Conservation (phyloP, 1,284 basidiomycete genomes). For the Fomitiporia mediterranea region DNA sequence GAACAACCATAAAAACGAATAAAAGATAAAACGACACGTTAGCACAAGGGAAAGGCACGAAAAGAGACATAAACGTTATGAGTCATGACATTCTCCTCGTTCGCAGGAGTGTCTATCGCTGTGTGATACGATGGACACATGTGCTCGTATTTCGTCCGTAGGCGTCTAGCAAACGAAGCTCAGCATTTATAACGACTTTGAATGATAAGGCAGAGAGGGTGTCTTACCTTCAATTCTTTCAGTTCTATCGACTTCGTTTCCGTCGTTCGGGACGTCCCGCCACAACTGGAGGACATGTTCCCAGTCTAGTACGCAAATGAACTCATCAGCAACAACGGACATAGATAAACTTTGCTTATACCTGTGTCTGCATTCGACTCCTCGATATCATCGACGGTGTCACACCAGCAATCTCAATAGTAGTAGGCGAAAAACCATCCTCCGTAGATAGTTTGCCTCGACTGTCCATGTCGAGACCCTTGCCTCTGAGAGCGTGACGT, state of each 20-base stretch:
- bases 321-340: background rate
- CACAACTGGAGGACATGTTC: background rate
- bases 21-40: no score
- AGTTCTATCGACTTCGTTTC: constrained; percentile 5
- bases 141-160: background rate
- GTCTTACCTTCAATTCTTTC: constrained; percentile 3
- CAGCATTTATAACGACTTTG: no score
- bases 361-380: constrained; percentile 5
- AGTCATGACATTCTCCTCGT: no score
- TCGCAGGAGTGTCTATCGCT: background rate
- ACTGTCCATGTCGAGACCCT: constrained; percentile 23
- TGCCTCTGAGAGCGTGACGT: constrained; percentile 32
- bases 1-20: no score
- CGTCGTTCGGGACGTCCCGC: background rate
- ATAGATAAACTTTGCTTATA: background rate
- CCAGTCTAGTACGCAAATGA: background rate
- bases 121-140: background rate
- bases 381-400: constrained; percentile 15
- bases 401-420: constrained; percentile 13
- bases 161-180: background rate
- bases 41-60: background rate
- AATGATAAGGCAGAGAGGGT: background rate
- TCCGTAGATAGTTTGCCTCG: constrained; percentile 15
- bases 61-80: no score
- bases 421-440: background rate